phyloP scores from a whole-genome alignment of 768 basidiomycete species.

The Rhodosporidiobolus odoratus region DNA sequence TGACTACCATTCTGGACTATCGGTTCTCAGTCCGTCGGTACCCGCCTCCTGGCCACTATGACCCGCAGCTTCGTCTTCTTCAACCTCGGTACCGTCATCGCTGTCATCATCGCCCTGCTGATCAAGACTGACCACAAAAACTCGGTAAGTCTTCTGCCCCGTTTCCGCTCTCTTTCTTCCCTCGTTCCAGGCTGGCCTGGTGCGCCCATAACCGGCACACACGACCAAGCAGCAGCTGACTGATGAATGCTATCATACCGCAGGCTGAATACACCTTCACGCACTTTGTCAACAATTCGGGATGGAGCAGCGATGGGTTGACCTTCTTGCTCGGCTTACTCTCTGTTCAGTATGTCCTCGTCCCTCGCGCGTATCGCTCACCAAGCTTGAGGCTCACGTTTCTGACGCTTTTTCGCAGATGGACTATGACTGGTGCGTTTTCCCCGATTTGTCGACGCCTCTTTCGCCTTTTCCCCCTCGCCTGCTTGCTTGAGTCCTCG shows the following conservation, averaged over 20 bases:
- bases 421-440: constrained; percentile 47
- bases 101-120: constrained; percentile 78
- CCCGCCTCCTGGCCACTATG: constrained; percentile 65
- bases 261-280: constrained; percentile 70
- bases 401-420: no score
- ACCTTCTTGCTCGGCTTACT: constrained; percentile 79
- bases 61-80: constrained; percentile 74
- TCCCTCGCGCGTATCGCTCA: no score
- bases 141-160: constrained; percentile 16
- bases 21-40: constrained; percentile 34
- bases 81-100: constrained; percentile 73
- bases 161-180: neutral
- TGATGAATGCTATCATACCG: neutral
- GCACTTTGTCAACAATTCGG: constrained; percentile 67
- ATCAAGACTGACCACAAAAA: constrained; percentile 56
- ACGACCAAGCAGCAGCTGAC: no score
- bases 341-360: constrained; percentile 61
- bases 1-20: no score
- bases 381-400: no score
- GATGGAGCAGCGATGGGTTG: constrained; percentile 69
- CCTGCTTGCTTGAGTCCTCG: no score
- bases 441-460: neutral
- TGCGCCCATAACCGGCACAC: no score
- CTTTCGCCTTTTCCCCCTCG: no score
- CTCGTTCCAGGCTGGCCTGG: no score